phyloP scores from a whole-genome alignment of 345 rosid genomes.

The Carallia pectinifolia region DNA sequence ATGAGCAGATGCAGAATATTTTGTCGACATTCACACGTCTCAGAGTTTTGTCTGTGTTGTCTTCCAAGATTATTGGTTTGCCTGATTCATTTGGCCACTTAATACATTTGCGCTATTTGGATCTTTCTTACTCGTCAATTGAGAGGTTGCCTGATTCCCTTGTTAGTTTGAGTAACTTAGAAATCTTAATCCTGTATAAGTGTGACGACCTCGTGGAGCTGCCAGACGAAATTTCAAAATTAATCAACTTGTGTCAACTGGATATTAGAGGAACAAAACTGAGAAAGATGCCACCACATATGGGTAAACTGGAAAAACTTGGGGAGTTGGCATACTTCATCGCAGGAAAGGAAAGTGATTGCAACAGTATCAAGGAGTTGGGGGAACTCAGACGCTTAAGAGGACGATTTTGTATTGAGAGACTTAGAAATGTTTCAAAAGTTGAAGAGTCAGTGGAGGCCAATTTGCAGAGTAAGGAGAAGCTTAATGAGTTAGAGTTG shows the following conservation, averaged over 20 bases:
- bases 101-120: conserved; percentile 34
- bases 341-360: background rate
- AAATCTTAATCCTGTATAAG: conserved; percentile 32
- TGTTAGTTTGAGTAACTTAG: conserved; percentile 29
- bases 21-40: conserved; percentile 24
- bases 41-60: conserved; percentile 39
- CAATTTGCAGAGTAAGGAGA: conserved; percentile 1
- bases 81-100: conserved; percentile 34
- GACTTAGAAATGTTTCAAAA: background rate
- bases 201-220: conserved; percentile 34
- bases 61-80: conserved; percentile 16
- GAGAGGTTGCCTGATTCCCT: conserved; percentile 31
- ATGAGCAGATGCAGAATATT: conserved; percentile 19
- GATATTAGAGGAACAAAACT: conserved; percentile 30
- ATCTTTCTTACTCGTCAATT: conserved; percentile 30
- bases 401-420: conserved; percentile 1
- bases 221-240: conserved; percentile 31
- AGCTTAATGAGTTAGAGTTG: conserved; percentile 8
- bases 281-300: conserved; percentile 4
- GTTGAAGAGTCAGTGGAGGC: background rate
- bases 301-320: conserved; percentile 5
- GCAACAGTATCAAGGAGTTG: conserved; percentile 2
- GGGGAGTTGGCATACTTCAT: conserved; percentile 1
- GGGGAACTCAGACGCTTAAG: background rate
- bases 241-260: conserved; percentile 36